Percentiles rank a stretch among this genome's conserved stretches.
phyloP scores from a whole-genome alignment of 75 land plant genomes.

The Sequoia sempervirens region DNA sequence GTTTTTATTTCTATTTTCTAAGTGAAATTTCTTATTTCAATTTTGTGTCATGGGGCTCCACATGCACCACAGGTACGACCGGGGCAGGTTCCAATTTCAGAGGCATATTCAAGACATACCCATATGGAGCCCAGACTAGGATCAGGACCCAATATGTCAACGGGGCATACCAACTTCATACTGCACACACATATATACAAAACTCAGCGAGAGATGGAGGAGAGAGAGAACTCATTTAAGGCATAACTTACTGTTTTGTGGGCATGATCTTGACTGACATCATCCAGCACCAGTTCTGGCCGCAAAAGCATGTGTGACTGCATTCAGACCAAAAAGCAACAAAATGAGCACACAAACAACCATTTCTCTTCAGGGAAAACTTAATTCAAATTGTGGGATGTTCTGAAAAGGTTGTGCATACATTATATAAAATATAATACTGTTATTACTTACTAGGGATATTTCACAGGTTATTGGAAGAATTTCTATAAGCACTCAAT shows the following conservation, averaged over 20 bases:
- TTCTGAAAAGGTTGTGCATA: neutral
- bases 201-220: neutral
- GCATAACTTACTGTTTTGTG: conserved; percentile 66
- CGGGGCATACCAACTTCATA: neutral
- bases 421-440: too few relatives aligned
- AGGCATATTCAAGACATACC: too few relatives aligned
- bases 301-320: conserved; percentile 88
- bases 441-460: neutral
- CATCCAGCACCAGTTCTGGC: conserved; percentile 97
- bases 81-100: too few relatives aligned
- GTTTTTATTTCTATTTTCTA: too few relatives aligned
- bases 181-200: neutral
- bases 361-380: neutral
- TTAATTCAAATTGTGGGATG: neutral
- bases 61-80: too few relatives aligned
- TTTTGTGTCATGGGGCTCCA: too few relatives aligned
- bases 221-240: neutral
- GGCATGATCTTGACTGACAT: conserved; percentile 99
- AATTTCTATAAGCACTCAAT: neutral
- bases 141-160: too few relatives aligned
- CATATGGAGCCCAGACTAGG: too few relatives aligned
- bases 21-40: too few relatives aligned
- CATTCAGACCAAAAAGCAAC: conserved; percentile 5
- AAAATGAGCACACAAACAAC: neutral
- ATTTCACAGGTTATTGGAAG: neutral